phyloP scores from a whole-genome alignment of 2,329 filamentous ascomycete species.

The Chrysoporthe puriensis region DNA sequence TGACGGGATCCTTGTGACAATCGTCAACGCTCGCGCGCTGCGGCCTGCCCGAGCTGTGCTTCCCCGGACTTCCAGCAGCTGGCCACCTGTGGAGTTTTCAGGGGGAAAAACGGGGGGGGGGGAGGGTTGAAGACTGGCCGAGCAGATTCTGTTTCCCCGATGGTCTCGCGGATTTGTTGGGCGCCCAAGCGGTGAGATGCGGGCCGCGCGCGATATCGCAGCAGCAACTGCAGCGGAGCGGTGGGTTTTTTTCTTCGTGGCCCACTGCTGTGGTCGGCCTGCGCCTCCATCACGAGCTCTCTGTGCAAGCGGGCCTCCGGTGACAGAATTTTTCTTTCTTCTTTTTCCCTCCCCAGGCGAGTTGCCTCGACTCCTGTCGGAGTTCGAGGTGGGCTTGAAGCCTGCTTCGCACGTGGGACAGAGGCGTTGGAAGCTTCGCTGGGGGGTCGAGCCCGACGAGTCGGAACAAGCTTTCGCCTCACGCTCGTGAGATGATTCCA shows the following conservation, averaged over 20 bases:
- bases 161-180: background rate
- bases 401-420: too few species aligned
- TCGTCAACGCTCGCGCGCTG: background rate
- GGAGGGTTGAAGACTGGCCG: background rate
- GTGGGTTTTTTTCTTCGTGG: background rate
- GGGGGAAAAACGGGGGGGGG: background rate
- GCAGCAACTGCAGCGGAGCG: background rate
- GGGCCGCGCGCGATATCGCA: background rate
- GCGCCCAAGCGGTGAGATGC: background rate
- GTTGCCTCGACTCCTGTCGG: background rate
- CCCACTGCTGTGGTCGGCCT: background rate
- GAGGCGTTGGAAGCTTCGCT: background rate
- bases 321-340: background rate
- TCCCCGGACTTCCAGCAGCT: background rate
- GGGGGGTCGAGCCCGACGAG: background rate
- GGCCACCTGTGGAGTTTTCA: too few species aligned
- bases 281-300: background rate
- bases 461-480: background rate
- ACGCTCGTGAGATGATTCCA: background rate
- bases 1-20: slow-evolving; percentile 1
- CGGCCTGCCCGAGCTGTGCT: background rate
- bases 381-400: background rate
- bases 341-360: background rate
- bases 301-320: too few species aligned
- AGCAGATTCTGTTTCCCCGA: background rate